Conservation (phyloP, 2,329 filamentous ascomycete genomes). For the Colletotrichum caudatum region DNA sequence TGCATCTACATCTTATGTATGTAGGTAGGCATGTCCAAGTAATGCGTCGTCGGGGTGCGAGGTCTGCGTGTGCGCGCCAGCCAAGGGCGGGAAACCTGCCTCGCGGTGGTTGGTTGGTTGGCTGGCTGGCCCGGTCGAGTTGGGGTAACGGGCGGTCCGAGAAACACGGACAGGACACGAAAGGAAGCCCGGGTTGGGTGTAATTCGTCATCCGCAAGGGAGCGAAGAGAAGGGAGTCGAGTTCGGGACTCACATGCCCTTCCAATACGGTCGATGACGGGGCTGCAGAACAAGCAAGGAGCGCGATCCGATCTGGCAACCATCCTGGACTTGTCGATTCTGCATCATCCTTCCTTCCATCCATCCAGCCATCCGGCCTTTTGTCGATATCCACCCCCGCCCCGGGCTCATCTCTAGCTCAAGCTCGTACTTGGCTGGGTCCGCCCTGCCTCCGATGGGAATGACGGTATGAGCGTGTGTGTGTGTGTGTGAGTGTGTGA, state of each 20-base stretch:
- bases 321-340: background rate
- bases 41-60: background rate
- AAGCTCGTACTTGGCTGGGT: background rate
- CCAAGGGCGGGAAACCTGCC: background rate
- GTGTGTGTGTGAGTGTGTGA: background rate
- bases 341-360: background rate
- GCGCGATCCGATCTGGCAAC: background rate
- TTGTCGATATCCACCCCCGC: background rate
- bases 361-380: background rate
- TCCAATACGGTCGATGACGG: background rate
- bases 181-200: background rate
- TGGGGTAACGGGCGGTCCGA: background rate
- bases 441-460: background rate
- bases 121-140: background rate
- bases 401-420: background rate
- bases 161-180: background rate
- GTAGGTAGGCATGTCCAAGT: background rate
- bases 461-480: background rate
- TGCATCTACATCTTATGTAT: no score
- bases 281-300: background rate
- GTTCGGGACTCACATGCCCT: background rate
- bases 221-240: background rate
- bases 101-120: background rate
- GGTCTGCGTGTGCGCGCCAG: background rate
- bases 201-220: background rate